Conservation (phyloP, 2,329 filamentous ascomycete genomes). For the Setomelanomma holmii region DNA sequence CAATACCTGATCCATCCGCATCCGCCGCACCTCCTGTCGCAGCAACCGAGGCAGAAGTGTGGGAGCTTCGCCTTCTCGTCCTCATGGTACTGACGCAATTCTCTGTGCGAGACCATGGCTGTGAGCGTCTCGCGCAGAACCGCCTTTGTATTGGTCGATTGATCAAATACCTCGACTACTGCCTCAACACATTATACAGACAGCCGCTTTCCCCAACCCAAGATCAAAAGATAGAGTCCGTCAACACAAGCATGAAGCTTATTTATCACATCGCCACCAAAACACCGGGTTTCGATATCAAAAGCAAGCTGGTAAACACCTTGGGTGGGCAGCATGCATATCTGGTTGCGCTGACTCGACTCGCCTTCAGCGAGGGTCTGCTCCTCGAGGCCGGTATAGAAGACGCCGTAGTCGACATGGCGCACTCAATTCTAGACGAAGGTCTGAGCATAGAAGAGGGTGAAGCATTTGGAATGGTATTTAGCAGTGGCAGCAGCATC, state of each 20-base stretch:
- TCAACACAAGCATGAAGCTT: slow-evolving; percentile 68
- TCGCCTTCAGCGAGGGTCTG: slow-evolving; percentile 85
- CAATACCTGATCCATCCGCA: slow-evolving; percentile 30
- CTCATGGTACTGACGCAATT: slow-evolving; percentile 62
- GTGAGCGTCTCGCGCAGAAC: slow-evolving; percentile 71
- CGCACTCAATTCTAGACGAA: slow-evolving; percentile 81
- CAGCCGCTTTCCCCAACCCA: slow-evolving; percentile 43
- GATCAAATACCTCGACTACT: slow-evolving; percentile 76
- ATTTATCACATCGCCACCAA: slow-evolving; percentile 65
- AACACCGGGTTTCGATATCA: slow-evolving; percentile 72
- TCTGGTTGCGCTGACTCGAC: slow-evolving; percentile 76
- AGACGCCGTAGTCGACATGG: slow-evolving; percentile 78
- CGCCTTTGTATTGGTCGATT: slow-evolving; percentile 75
- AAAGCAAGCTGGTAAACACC: slow-evolving; percentile 72
- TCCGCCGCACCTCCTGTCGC: slow-evolving; percentile 8
- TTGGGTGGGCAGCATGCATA: slow-evolving; percentile 82
- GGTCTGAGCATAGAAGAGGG: slow-evolving; percentile 81
- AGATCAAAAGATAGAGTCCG: slow-evolving; percentile 53
- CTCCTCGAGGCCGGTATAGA: slow-evolving; percentile 80
- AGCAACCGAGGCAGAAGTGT: slow-evolving; percentile 46
- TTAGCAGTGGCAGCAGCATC: slow-evolving; percentile 37
- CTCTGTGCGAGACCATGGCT: slow-evolving; percentile 65
- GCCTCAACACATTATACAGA: slow-evolving; percentile 67
- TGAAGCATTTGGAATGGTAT: slow-evolving; percentile 62
- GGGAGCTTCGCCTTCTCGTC: slow-evolving; percentile 55